Conservation (phyloP, 495 filamentous ascomycete genomes). For the Podospora bellae-mahoneyi region DNA sequence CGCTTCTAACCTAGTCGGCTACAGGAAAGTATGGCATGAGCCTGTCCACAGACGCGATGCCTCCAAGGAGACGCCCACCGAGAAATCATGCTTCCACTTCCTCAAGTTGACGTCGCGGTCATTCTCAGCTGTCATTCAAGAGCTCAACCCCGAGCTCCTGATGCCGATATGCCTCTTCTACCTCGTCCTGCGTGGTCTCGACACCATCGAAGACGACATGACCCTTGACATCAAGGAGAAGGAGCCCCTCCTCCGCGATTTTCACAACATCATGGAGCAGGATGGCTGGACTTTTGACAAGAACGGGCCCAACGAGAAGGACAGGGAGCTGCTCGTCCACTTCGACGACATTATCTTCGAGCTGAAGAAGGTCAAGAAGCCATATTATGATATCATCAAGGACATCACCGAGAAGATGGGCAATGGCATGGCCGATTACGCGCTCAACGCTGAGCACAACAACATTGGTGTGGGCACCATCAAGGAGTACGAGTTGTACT, state of each 20-base stretch:
- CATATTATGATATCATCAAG: constrained; percentile 81
- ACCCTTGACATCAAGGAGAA: constrained; percentile 77
- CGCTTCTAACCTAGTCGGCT: background rate
- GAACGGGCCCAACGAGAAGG: constrained; percentile 89
- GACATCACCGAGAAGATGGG: constrained; percentile 96
- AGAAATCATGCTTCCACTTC: constrained; percentile 79
- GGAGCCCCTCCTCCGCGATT: constrained; percentile 80
- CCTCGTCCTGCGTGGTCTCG: constrained; percentile 80
- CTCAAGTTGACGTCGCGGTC: constrained; percentile 87
- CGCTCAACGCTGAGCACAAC: constrained; percentile 73
- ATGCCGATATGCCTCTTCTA: constrained; percentile 93
- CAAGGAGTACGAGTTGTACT: constrained; percentile 90
- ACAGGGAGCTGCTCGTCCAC: constrained; percentile 84
- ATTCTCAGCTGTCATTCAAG: constrained; percentile 90
- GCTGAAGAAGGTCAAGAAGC: constrained; percentile 82
- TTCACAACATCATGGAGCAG: constrained; percentile 69
- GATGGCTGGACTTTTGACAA: constrained; percentile 88
- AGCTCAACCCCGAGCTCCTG: constrained; percentile 89
- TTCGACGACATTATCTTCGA: constrained; percentile 84
- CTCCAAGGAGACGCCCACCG: constrained; percentile 66
- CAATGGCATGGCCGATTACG: constrained; percentile 97
- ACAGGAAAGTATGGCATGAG: constrained; percentile 94
- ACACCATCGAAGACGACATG: constrained; percentile 99
- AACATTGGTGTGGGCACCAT: constrained; percentile 75
- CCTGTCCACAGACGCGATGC: constrained; percentile 80